Conservation (phyloP, 768 basidiomycete genomes). For the Obba rivulosa region DNA sequence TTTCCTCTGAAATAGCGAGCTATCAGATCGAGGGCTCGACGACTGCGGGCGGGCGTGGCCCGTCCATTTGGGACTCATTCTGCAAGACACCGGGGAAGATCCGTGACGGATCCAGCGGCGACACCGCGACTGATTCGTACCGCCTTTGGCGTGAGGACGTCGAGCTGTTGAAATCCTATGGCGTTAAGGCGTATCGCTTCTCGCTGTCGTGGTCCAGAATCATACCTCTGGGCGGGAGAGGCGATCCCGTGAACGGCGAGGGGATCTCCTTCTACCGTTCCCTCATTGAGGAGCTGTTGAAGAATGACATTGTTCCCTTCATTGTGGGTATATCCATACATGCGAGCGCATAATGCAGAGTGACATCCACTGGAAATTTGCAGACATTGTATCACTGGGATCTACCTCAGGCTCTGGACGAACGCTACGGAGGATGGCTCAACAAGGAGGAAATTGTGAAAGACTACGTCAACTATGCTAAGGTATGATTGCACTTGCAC, state of each 20-base stretch:
- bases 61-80: conserved; percentile 49
- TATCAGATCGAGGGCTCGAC: conserved; percentile 49
- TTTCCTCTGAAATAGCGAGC: conserved; percentile 22
- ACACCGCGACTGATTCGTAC: conserved; percentile 43
- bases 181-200: conserved; percentile 46
- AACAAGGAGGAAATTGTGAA: conserved; percentile 39
- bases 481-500: conserved; percentile 16
- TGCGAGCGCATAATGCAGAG: not conserved
- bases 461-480: conserved; percentile 43
- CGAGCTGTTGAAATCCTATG: conserved; percentile 39
- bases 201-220: conserved; percentile 52
- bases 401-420: conserved; percentile 43
- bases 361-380: not conserved
- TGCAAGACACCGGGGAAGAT: conserved; percentile 38
- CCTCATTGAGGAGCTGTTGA: conserved; percentile 40
- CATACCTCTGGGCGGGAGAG: conserved; percentile 41
- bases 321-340: conserved; percentile 26
- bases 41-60: conserved; percentile 29
- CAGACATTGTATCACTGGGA: conserved; percentile 52
- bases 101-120: conserved; percentile 37
- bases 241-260: conserved; percentile 40
- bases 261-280: conserved; percentile 42
- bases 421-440: conserved; percentile 45
- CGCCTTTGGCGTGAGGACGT: conserved; percentile 39
- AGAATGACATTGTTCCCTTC: conserved; percentile 38